Evolutionary conservation across 176 grass and related monocot genomes (phyloP).

Genomic region (Ensete glaucum): DNA sequence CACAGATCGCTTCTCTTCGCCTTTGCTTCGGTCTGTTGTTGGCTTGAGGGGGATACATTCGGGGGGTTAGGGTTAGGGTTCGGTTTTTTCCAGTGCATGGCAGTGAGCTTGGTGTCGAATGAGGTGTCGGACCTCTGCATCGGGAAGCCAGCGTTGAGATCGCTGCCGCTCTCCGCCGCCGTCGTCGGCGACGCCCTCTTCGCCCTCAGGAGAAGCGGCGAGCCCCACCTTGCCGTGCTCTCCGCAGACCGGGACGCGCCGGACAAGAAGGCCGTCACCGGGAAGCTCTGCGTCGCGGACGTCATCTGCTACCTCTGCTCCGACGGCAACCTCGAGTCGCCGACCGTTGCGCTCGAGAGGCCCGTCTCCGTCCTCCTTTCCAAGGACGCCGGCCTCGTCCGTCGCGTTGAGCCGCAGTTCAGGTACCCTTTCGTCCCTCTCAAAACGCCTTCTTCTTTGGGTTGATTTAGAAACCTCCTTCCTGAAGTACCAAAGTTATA

Average conservation of each 20-base stretch:
- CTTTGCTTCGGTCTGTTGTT: no score
- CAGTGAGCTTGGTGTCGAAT: slow-evolving; percentile 67
- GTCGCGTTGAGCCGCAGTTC: slow-evolving; percentile 40
- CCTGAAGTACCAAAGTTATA: no score
- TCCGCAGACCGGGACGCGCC: slow-evolving; percentile 21
- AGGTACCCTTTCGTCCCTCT: slow-evolving; percentile 24
- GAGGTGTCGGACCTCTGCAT: slow-evolving; percentile 96
- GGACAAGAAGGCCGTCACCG: slow-evolving; percentile 11
- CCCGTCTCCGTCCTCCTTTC: slow-evolving; percentile 43
- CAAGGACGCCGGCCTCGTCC: slow-evolving; percentile 41
- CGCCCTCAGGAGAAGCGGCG: slow-evolving; percentile 39
- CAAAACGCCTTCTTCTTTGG: not conserved
- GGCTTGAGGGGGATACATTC: not conserved
- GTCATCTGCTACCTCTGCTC: slow-evolving; percentile 73
- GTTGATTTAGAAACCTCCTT: not conserved
- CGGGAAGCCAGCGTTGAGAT: slow-evolving; percentile 89
- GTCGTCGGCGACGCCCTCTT: slow-evolving; percentile 47
- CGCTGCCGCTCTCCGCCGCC: slow-evolving; percentile 54
- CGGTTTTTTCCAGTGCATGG: slow-evolving; percentile 51
- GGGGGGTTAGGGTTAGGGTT: not conserved
- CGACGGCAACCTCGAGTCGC: slow-evolving; percentile 34
- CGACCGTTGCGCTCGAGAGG: slow-evolving; percentile 30
- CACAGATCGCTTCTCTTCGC: not conserved
- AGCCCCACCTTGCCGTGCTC: slow-evolving; percentile 29
- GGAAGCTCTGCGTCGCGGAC: slow-evolving; percentile 33